These are phyloP conservation scores for Phlegmacium glaucopus DNA, from an alignment of 768 basidiomycete species.

Conservation along the genomic window DNA sequence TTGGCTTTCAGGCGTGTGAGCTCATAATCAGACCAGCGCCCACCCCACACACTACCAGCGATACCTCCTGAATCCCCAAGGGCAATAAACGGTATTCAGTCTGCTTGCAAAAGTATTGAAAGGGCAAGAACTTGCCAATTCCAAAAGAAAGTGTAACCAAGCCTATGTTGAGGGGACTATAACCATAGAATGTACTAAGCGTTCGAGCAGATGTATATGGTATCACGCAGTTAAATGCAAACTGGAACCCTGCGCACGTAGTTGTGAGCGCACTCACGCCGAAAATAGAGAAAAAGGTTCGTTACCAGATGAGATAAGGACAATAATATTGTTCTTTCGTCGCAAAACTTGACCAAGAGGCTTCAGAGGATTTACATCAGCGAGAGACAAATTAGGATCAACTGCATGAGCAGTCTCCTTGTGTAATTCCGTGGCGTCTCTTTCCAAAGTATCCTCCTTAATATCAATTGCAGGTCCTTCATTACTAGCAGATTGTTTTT, in stretches of 20 bases:
- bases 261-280: neutral
- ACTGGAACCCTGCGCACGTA: conserved; percentile 52
- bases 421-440: conserved; percentile 14
- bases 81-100: neutral
- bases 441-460: conserved; percentile 24
- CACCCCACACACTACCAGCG: conserved; percentile 41
- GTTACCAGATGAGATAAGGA: conserved; percentile 64
- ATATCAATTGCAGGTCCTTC: conserved; percentile 9
- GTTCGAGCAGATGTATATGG: conserved; percentile 75
- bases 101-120: neutral
- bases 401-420: conserved; percentile 9
- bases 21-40: conserved; percentile 41
- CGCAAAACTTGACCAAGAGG: conserved; percentile 58
- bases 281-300: neutral
- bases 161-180: conserved; percentile 68
- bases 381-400: conserved; percentile 50
- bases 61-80: conserved; percentile 28
- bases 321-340: conserved; percentile 63
- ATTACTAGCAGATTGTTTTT: too few species aligned
- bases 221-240: conserved; percentile 68
- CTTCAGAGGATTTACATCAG: conserved; percentile 72
- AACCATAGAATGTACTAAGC: conserved; percentile 58
- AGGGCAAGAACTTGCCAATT: conserved; percentile 39
- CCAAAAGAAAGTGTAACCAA: conserved; percentile 77
- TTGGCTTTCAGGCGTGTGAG: conserved; percentile 36